Conservation (phyloP, 75 land plant genomes). For the Larix kaempferi region DNA sequence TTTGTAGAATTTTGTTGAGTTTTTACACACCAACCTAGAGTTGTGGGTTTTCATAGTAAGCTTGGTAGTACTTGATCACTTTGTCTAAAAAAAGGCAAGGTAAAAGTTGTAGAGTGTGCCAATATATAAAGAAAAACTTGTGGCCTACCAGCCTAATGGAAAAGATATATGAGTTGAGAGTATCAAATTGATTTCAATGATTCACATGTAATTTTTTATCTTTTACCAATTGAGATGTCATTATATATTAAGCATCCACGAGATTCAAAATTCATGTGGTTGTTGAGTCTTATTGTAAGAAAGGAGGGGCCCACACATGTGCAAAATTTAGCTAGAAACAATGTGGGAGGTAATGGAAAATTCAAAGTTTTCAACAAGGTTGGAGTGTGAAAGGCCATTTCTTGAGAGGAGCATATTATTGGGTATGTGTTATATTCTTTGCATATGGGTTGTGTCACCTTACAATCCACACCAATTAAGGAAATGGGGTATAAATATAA, state of each 20-base stretch:
- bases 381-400: too few relatives aligned
- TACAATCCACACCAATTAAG: too few relatives aligned
- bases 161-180: neutral
- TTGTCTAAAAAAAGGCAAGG: neutral
- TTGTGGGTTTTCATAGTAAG: constrained; percentile 1
- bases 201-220: constrained; percentile 5
- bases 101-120: constrained; percentile 6
- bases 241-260: neutral
- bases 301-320: too few relatives aligned
- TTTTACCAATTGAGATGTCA: neutral
- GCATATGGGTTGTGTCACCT: too few relatives aligned
- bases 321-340: too few relatives aligned
- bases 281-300: too few relatives aligned
- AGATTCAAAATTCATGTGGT: too few relatives aligned
- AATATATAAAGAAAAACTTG: neutral
- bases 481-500: too few relatives aligned
- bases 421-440: too few relatives aligned
- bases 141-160: neutral
- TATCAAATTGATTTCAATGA: neutral
- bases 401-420: too few relatives aligned
- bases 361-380: too few relatives aligned
- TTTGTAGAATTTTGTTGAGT: neutral
- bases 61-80: neutral
- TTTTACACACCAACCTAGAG: neutral
- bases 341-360: too few relatives aligned